Evolutionary conservation across 768 basidiomycete genomes (phyloP).

Genomic region (Suillus cothurnatus): DNA sequence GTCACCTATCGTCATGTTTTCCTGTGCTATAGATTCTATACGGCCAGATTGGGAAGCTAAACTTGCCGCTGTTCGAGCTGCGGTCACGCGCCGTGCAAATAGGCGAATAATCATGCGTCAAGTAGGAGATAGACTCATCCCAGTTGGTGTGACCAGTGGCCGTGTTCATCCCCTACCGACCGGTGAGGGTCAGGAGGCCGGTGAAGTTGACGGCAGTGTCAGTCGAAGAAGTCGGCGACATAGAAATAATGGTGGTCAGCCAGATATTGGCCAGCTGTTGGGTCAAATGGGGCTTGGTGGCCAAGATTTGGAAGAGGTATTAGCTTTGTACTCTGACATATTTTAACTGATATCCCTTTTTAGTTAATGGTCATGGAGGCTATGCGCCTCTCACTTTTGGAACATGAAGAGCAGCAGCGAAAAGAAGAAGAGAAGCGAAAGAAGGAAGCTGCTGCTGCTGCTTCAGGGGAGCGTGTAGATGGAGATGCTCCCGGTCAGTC

Average conservation of each 20-base stretch:
- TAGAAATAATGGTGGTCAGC: constrained; percentile 47
- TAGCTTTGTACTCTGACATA: constrained; percentile 25
- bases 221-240: constrained; percentile 54
- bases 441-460: constrained; percentile 39
- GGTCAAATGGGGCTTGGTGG: constrained; percentile 69
- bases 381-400: constrained; percentile 91
- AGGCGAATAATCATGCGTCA: constrained; percentile 98
- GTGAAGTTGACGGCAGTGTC: constrained; percentile 42
- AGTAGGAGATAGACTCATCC: constrained; percentile 95
- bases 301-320: constrained; percentile 92
- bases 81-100: constrained; percentile 95
- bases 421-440: constrained; percentile 72
- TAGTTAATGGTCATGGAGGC: constrained; percentile 99
- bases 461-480: constrained; percentile 30
- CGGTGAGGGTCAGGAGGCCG: constrained; percentile 53
- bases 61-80: constrained; percentile 89
- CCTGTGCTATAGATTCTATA: constrained; percentile 72
- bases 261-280: constrained; percentile 64
- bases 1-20: constrained; percentile 11
- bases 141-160: constrained; percentile 93
- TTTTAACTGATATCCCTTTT: constrained; percentile 17
- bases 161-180: constrained; percentile 68
- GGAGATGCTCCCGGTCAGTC: constrained; percentile 19
- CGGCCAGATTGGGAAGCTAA: constrained; percentile 99
- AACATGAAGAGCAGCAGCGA: constrained; percentile 92